A percentile compares a stretch with the other conserved stretches of the same genome.
phyloP scores from a whole-genome alignment of 2,329 filamentous ascomycete genomes.

The Exophiala sp. region DNA sequence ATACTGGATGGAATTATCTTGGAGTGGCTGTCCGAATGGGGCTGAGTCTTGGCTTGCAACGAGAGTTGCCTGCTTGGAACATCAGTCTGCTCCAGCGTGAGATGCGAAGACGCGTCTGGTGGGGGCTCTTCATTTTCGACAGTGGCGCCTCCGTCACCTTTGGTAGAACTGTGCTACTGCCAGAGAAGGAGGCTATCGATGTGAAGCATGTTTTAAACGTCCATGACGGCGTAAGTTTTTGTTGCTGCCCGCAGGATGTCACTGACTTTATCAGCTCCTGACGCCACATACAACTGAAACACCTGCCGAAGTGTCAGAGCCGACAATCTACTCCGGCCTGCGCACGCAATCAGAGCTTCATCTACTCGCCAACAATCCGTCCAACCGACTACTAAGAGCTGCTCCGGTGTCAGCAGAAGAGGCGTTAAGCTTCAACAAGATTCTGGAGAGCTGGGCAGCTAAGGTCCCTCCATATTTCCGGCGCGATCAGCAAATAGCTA shows the following conservation, averaged over 20 bases:
- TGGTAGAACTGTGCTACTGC: conserved; percentile 13
- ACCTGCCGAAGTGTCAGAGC: background rate
- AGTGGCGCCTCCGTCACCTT: conserved; percentile 20
- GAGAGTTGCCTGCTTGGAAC: conserved; percentile 32
- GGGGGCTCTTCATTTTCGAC: conserved; percentile 20
- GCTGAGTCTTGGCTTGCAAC: conserved; percentile 45
- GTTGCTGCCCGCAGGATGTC: background rate
- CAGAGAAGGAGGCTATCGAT: conserved; percentile 14
- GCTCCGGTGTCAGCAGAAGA: background rate
- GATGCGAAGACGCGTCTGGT: conserved; percentile 15
- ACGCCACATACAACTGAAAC: conserved; percentile 8
- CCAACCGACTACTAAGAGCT: conserved; percentile 1
- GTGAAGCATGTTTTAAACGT: conserved; percentile 15
- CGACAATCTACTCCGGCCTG: conserved; percentile 36
- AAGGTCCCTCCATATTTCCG: conserved; percentile 7
- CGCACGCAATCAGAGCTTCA: conserved; percentile 40
- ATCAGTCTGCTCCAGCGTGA: conserved; percentile 10
- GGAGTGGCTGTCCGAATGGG: conserved; percentile 48
- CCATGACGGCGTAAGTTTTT: conserved; percentile 6
- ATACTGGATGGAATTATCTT: conserved; percentile 48
- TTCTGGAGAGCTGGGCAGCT: conserved; percentile 2
- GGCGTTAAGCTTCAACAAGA: conserved; percentile 1
- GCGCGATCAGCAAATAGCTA: background rate
- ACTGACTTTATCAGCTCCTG: conserved; percentile 3
- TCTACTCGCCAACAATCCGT: conserved; percentile 32